Evolutionary conservation across 345 rosid genomes (phyloP).

Genomic region (Eucalyptus sp.): DNA sequence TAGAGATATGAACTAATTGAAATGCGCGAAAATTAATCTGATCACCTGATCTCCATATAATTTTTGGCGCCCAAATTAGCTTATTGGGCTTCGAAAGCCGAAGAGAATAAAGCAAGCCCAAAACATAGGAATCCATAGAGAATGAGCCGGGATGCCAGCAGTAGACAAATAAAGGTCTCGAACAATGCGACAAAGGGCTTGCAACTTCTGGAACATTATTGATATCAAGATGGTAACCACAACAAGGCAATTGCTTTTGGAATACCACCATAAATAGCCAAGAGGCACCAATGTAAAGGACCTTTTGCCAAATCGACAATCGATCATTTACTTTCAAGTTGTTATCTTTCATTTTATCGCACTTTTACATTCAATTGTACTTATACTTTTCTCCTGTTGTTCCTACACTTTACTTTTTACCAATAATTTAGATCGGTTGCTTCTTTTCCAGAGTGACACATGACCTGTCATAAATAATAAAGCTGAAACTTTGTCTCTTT

Average conservation of each 20-base stretch:
- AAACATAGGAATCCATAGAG: too few species aligned
- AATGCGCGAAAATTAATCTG: not conserved
- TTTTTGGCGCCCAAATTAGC: not conserved
- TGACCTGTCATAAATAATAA: fast-evolving
- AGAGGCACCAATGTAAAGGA: not conserved
- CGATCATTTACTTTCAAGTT: too few species aligned
- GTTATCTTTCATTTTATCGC: not conserved
- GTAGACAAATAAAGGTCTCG: too few species aligned
- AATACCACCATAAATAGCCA: not conserved
- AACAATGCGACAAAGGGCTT: too few species aligned
- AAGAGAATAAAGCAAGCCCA: too few species aligned
- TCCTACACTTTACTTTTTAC: too few species aligned
- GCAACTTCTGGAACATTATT: not conserved
- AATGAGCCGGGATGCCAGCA: too few species aligned
- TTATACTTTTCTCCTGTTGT: not conserved
- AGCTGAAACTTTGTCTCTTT: not conserved
- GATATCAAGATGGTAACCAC: not conserved
- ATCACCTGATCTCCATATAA: too few species aligned
- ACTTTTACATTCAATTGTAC: not conserved
- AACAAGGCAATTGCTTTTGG: not conserved
- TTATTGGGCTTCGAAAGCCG: too few species aligned
- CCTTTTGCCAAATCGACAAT: too few species aligned
- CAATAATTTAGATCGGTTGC: too few species aligned
- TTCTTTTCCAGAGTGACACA: too few species aligned
- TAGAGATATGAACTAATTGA: not conserved